Conservation (phyloP, 352 stramenopile species). For the Blastocystis sp. region DNA sequence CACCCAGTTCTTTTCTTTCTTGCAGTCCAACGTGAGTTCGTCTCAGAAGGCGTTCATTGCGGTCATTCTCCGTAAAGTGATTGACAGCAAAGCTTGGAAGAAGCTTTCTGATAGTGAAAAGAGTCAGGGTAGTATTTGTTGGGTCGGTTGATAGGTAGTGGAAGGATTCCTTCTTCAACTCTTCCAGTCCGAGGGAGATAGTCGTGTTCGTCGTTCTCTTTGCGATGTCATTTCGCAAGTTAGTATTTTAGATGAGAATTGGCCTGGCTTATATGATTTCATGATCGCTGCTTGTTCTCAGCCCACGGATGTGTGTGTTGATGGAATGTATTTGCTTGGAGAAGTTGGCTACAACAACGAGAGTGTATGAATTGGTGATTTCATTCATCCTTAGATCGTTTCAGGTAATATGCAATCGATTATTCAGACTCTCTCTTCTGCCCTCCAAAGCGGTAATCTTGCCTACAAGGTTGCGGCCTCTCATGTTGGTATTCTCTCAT, state of each 20-base stretch:
- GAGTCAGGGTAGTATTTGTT: background rate
- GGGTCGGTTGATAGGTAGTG: background rate
- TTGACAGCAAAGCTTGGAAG: background rate
- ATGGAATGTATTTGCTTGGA: conserved; percentile 37
- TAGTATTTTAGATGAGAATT: conserved; percentile 3
- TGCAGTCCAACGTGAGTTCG: background rate
- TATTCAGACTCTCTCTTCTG: background rate
- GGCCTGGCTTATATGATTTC: background rate
- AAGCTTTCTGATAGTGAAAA: background rate
- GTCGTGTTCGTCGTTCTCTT: background rate
- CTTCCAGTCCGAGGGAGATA: conserved; percentile 8
- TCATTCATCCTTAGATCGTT: background rate
- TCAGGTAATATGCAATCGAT: background rate
- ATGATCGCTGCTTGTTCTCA: background rate
- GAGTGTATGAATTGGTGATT: background rate
- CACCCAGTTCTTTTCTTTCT: conserved; percentile 14
- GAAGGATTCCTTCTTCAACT: background rate
- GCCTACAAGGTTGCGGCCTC: background rate
- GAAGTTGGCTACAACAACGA: conserved; percentile 6
- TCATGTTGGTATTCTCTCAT: background rate
- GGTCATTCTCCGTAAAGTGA: conserved; percentile 44
- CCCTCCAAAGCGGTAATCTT: background rate
- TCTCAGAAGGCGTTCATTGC: conserved; percentile 27
- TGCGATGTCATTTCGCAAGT: conserved; percentile 35
- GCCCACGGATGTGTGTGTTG: background rate